Conservation (phyloP, 2,329 filamentous ascomycete genomes). For the Helicocarpus griseus region DNA sequence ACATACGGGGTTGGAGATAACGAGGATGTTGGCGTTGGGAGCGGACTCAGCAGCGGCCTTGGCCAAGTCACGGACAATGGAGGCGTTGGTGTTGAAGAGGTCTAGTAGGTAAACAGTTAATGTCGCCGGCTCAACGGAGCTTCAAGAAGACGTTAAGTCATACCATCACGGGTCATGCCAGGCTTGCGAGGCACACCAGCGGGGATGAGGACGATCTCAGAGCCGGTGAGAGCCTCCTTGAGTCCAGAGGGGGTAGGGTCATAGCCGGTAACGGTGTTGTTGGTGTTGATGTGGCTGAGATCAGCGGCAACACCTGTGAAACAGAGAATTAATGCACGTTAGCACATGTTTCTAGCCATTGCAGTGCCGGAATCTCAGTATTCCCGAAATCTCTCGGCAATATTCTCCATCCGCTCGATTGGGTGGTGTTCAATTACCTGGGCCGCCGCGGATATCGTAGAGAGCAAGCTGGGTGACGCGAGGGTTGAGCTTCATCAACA, state of each 20-base stretch:
- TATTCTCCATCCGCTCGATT: background rate
- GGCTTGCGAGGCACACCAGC: slow-evolving; percentile 98
- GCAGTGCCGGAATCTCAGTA: too few species aligned
- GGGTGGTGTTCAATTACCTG: slow-evolving; percentile 49
- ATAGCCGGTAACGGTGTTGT: slow-evolving; percentile 87
- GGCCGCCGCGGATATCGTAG: slow-evolving; percentile 92
- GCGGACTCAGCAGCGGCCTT: slow-evolving; percentile 83
- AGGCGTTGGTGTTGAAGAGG: slow-evolving; percentile 99
- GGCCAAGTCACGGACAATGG: slow-evolving; percentile 95
- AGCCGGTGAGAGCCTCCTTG: slow-evolving; percentile 66
- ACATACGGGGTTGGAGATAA: slow-evolving; percentile 90
- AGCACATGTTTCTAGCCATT: background rate
- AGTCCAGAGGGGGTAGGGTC: slow-evolving; percentile 68
- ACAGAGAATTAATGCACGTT: background rate
- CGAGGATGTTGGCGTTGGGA: slow-evolving; percentile 87
- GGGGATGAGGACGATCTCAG: slow-evolving; percentile 93
- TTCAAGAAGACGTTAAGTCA: slow-evolving; percentile 12
- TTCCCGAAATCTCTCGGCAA: too few species aligned
- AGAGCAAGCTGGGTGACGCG: slow-evolving; percentile 87
- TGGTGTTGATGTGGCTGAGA: slow-evolving; percentile 98
- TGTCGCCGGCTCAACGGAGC: background rate
- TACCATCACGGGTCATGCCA: slow-evolving; percentile 95
- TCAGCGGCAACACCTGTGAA: slow-evolving; percentile 85
- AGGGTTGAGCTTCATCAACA: slow-evolving; percentile 98
- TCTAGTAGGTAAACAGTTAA: slow-evolving; percentile 42